Evolutionary conservation across 768 basidiomycete genomes (phyloP).

Genomic region (Tylopilus subfusipes): DNA sequence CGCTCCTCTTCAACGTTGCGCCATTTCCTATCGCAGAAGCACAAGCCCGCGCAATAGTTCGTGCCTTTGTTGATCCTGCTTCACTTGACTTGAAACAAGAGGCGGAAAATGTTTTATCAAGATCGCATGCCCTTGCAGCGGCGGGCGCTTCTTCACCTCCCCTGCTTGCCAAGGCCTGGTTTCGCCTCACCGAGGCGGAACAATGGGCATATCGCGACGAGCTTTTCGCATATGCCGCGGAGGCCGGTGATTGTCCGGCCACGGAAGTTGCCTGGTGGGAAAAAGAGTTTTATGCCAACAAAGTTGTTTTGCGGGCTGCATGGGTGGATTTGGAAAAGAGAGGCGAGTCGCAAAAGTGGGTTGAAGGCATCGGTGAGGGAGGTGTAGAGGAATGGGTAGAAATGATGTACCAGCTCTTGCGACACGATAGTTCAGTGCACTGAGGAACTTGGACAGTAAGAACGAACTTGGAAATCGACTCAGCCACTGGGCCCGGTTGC

Average conservation of each 20-base stretch:
- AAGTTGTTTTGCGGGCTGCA: conserved; percentile 43
- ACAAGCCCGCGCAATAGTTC: conserved; percentile 63
- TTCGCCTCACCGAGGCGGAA: conserved; percentile 44
- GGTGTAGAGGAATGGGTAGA: conserved; percentile 62
- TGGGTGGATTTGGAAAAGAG: conserved; percentile 58
- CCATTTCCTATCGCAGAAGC: conserved; percentile 80
- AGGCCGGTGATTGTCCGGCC: conserved; percentile 25
- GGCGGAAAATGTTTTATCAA: conserved; percentile 44
- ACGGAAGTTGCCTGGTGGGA: conserved; percentile 54
- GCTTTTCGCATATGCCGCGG: conserved; percentile 48
- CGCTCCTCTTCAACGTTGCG: conserved; percentile 53
- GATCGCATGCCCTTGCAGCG: conserved; percentile 42
- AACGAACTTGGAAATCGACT: not conserved
- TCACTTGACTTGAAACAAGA: conserved; percentile 49
- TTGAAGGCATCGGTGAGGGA: conserved; percentile 57
- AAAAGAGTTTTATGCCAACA: conserved; percentile 50
- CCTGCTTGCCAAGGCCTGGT: conserved; percentile 54
- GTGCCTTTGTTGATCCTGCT: conserved; percentile 50
- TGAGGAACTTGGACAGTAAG: not conserved
- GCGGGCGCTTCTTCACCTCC: conserved; percentile 33
- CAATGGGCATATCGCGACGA: conserved; percentile 69
- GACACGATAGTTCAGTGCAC: not conserved
- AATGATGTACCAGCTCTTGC: conserved; percentile 36
- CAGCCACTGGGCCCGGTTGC: too few relatives aligned
- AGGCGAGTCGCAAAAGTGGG: conserved; percentile 58